These are phyloP conservation scores for Lecanicillium sp. DNA, from an alignment of 2,329 filamentous ascomycete genomes.

Conservation along the genomic window DNA sequence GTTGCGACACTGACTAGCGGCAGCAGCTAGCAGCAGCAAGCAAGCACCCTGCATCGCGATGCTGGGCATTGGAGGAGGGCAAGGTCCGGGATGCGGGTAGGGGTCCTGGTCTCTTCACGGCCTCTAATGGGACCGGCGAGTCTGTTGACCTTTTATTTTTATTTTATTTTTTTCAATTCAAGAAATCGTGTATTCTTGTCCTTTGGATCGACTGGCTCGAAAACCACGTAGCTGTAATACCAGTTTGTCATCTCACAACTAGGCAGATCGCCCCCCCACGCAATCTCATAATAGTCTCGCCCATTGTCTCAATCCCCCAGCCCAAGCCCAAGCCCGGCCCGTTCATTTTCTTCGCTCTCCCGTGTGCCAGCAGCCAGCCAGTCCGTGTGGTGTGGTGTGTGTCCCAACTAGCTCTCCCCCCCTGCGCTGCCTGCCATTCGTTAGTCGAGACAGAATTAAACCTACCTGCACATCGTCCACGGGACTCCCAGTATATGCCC, in stretches of 20 bases:
- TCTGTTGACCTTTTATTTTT: too few relatives aligned
- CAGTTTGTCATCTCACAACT: not conserved
- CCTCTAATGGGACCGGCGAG: too few relatives aligned
- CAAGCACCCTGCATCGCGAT: not conserved
- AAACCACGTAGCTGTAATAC: too few relatives aligned
- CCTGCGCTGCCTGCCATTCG: not conserved
- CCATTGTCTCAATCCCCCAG: not conserved
- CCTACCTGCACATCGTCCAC: not conserved
- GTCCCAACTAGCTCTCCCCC: not conserved
- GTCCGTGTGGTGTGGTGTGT: too few relatives aligned
- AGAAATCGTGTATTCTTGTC: too few relatives aligned
- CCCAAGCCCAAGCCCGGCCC: too few relatives aligned
- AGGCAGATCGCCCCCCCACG: not conserved
- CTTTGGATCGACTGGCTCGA: too few relatives aligned
- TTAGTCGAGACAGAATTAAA: not conserved
- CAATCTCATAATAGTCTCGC: not conserved
- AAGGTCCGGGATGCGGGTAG: not conserved
- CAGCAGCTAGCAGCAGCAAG: not conserved
- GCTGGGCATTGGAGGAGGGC: not conserved
- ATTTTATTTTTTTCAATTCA: too few relatives aligned
- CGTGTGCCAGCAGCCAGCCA: too few relatives aligned
- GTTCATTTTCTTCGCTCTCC: too few relatives aligned
- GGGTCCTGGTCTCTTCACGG: too few relatives aligned
- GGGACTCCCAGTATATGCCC: not conserved
- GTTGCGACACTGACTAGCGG: slow-evolving; percentile 2